These are phyloP conservation scores for Moricandia arvensis DNA, from an alignment of 345 rosid species.

Conservation along the genomic window DNA sequence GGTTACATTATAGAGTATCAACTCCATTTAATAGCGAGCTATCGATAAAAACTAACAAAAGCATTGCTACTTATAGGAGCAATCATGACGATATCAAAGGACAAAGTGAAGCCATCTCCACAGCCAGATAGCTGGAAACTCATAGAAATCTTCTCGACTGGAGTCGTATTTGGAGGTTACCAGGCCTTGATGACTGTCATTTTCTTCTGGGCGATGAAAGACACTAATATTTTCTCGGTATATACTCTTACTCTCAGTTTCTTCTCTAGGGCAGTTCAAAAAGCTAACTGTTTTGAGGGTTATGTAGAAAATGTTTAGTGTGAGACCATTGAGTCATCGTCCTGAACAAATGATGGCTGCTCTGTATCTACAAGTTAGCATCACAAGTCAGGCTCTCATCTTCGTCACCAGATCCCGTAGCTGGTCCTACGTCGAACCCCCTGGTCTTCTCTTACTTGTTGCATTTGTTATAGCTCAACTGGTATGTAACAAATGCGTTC, in stretches of 20 bases:
- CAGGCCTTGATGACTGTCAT: conserved; percentile 76
- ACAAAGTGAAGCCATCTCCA: conserved; percentile 85
- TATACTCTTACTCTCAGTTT: conserved; percentile 20
- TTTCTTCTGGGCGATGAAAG: conserved; percentile 82
- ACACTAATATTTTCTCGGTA: conserved; percentile 74
- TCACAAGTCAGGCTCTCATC: conserved; percentile 84
- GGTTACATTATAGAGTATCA: conserved; percentile 11
- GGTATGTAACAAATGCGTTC: conserved; percentile 42
- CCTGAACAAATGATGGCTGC: conserved; percentile 70
- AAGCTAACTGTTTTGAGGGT: not conserved
- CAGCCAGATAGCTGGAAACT: conserved; percentile 93
- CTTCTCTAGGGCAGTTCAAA: not conserved
- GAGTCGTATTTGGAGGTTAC: conserved; percentile 81
- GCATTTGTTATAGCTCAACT: conserved; percentile 77
- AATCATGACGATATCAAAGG: conserved; percentile 90
- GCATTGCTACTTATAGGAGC: conserved; percentile 48
- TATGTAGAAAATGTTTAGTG: conserved; percentile 59
- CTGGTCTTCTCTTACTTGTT: conserved; percentile 58
- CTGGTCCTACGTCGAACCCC: conserved; percentile 81
- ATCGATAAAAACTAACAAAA: not conserved
- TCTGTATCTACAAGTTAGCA: conserved; percentile 84
- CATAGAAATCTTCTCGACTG: conserved; percentile 74
- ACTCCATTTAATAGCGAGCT: not conserved
- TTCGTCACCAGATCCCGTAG: conserved; percentile 88
- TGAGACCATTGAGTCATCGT: conserved; percentile 39